These are phyloP conservation scores for Zygosaccharomyces lentus DNA, from an alignment of 805 yeast species.

Conservation along the genomic window DNA sequence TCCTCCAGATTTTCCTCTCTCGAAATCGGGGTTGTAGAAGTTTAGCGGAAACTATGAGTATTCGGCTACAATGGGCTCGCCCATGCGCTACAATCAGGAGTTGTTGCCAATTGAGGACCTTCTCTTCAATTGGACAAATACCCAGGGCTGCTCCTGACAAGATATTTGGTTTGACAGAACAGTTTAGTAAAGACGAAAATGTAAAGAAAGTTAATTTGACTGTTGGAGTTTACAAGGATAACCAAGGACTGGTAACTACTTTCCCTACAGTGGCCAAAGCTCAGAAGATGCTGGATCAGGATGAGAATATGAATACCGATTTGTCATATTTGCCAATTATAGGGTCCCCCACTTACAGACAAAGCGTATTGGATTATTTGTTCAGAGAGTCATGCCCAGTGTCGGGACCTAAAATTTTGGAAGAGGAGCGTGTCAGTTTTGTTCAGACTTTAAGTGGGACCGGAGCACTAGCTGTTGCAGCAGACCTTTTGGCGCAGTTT, in stretches of 20 bases:
- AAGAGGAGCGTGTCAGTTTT: constrained; percentile 65
- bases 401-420: constrained; percentile 49
- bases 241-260: constrained; percentile 52
- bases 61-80: not conserved
- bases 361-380: constrained; percentile 63
- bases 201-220: constrained; percentile 49
- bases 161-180: constrained; percentile 73
- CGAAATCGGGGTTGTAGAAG: not conserved
- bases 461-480: constrained; percentile 84
- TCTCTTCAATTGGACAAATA: constrained; percentile 23
- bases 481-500: constrained; percentile 61
- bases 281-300: constrained; percentile 32
- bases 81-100: not conserved
- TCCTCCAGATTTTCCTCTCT: not conserved
- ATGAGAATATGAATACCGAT: constrained; percentile 64
- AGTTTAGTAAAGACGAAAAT: constrained; percentile 62
- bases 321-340: constrained; percentile 53
- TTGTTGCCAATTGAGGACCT: not conserved
- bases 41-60: not conserved
- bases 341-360: constrained; percentile 68
- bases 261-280: constrained; percentile 32
- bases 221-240: constrained; percentile 79
- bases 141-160: constrained; percentile 79
- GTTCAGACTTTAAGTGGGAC: constrained; percentile 93
- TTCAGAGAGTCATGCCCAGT: constrained; percentile 57